Percentiles rank a stretch among this genome's conserved stretches.
Evolutionary conservation across 352 stramenopile genomes (phyloP).

Genomic region (Pythium apleroticum): DNA sequence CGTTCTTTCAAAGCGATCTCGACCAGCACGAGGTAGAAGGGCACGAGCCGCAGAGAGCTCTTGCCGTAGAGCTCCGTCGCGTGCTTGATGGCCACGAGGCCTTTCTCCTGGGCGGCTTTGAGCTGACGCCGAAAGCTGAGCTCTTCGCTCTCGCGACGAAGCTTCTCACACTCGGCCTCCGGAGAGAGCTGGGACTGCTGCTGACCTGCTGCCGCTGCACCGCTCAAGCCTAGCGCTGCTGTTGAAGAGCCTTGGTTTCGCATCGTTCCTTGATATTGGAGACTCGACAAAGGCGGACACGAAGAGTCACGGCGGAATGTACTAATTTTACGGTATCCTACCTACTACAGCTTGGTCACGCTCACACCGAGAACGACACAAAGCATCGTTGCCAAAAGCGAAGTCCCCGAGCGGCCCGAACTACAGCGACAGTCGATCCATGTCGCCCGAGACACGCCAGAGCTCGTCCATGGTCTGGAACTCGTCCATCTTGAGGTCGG

Average conservation of each 20-base stretch:
- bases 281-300: neutral
- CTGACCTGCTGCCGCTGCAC: neutral
- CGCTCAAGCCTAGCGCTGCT: neutral
- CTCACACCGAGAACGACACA: neutral
- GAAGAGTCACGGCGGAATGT: conserved; percentile 20
- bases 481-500: conserved; percentile 85
- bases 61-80: conserved; percentile 54
- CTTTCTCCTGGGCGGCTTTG: conserved; percentile 45
- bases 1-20: conserved; percentile 60
- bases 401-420: neutral
- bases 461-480: conserved; percentile 81
- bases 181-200: conserved; percentile 3
- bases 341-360: conserved; percentile 13
- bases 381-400: neutral
- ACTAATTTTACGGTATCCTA: conserved; percentile 26
- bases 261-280: neutral
- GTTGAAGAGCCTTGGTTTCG: neutral
- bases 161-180: conserved; percentile 40
- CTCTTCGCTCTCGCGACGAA: conserved; percentile 62
- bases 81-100: conserved; percentile 41
- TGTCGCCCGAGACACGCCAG: conserved; percentile 84
- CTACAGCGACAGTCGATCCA: conserved; percentile 80
- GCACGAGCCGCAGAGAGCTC: conserved; percentile 49
- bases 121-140: conserved; percentile 51
- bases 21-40: conserved; percentile 67